Evolutionary conservation across 768 basidiomycete species (phyloP).

Genomic region (Clathrus columnatus): DNA sequence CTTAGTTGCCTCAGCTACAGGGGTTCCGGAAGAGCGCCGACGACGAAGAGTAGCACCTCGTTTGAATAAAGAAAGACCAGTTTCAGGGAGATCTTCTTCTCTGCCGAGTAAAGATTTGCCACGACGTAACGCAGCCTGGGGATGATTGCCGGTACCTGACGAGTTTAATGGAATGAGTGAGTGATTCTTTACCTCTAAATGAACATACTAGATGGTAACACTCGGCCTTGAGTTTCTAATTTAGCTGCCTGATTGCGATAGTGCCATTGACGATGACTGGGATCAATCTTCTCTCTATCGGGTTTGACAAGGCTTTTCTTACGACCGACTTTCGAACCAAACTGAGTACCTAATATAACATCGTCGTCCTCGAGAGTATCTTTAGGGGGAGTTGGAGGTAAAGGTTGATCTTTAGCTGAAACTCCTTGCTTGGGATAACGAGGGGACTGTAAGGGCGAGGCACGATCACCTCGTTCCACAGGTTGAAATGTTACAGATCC

Average conservation of each 20-base stretch:
- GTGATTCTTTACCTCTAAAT: constrained; percentile 16
- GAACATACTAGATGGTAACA: constrained; percentile 73
- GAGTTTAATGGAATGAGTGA: constrained; percentile 10
- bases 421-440: constrained; percentile 39
- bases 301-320: constrained; percentile 92
- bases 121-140: constrained; percentile 55
- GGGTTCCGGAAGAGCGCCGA: constrained; percentile 42
- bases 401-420: constrained; percentile 38
- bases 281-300: constrained; percentile 94
- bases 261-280: constrained; percentile 88
- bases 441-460: constrained; percentile 44
- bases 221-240: constrained; percentile 58
- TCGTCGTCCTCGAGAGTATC: constrained; percentile 32
- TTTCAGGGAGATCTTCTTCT: constrained; percentile 87
- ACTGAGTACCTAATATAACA: constrained; percentile 24
- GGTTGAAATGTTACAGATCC: constrained; percentile 56
- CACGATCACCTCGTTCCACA: constrained; percentile 62
- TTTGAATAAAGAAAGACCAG: constrained; percentile 87
- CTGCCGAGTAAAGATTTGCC: constrained; percentile 86
- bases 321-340: constrained; percentile 49
- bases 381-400: constrained; percentile 26
- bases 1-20: constrained; percentile 31
- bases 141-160: constrained; percentile 72
- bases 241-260: constrained; percentile 83
- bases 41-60: constrained; percentile 73